Evolutionary conservation across 495 filamentous ascomycete genomes (phyloP), one percentile per base, ranked within the genome.

Genomic region (Parachaetomium inaequale): DNA sequence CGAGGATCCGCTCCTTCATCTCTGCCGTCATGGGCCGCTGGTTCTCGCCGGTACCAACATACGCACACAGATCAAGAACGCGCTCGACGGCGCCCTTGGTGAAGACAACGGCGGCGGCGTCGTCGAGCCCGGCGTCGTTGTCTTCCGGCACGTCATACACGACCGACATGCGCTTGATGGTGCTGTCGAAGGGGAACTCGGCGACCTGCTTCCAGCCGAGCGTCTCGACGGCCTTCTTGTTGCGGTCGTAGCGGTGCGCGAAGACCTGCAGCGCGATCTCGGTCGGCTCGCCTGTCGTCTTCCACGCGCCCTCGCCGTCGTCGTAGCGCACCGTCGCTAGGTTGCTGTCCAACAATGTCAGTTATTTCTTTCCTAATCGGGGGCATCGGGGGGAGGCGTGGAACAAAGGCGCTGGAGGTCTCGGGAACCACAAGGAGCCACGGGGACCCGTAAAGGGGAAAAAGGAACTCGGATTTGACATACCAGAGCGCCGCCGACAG

Each of bases 261-360:
- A 94, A 89, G 42, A 94, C 87, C 64, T 92, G 88, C 1, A 94
- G 78, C 8, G 90, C 90, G 63, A 93, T 90, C 69, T 93, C 90
- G 11, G 90, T 94, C 25, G 90, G 90, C 66, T 93, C 90, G 15
- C 90, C 90, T 11, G 85, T 86, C 0, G 89, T 85, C 70, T 87
- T 82, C 90, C 90, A 94, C 49, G 69, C 63, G n/a, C 70, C 73
- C 36, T 81, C 75, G 14, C 56, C 50, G 58, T 82, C 73, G 60
- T 86, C 82, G 54, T 82, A 80, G 15, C 86, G 81, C 7, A 94
- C 85, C 0, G 80, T 83, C 7, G 90, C 87, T 38, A 93, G 79
- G 66, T 94, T 94, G 77, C n/a, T n/a, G n/a, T n/a, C n/a, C n/a
- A n/a, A n/a, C n/a, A n/a, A n/a, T n/a, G n/a, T n/a, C n/a, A n/a